Conservation (phyloP, 306 rosid species). For the Carpinus viminea region DNA sequence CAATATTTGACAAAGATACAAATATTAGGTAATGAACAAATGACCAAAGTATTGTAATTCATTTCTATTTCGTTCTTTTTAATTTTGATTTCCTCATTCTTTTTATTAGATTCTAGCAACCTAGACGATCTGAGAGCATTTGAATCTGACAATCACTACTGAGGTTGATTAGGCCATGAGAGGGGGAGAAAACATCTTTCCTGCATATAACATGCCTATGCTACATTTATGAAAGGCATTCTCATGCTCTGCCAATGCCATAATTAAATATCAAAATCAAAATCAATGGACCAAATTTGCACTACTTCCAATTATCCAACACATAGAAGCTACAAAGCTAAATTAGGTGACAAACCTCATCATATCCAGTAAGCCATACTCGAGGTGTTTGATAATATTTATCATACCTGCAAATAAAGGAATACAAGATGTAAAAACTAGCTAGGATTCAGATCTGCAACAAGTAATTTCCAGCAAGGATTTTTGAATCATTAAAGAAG, state of each 20-base stretch:
- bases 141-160: background rate
- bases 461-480: background rate
- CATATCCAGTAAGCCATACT: conserved; percentile 97
- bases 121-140: background rate
- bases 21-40: background rate
- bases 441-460: background rate
- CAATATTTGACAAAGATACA: background rate
- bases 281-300: background rate
- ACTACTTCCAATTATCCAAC: background rate
- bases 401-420: conserved; percentile 64
- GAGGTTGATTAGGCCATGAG: background rate
- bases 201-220: background rate
- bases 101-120: background rate
- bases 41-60: background rate
- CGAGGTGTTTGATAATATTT: conserved; percentile 98
- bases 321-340: background rate
- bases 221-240: background rate
- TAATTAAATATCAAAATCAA: background rate
- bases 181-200: background rate
- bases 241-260: background rate
- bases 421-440: background rate
- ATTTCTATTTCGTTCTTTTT: background rate
- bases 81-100: background rate
- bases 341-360: conserved; percentile 63
- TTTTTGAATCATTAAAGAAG: background rate